Evolutionary conservation across 208 protist genomes (phyloP).

Genomic region (Crithidia bombi): DNA sequence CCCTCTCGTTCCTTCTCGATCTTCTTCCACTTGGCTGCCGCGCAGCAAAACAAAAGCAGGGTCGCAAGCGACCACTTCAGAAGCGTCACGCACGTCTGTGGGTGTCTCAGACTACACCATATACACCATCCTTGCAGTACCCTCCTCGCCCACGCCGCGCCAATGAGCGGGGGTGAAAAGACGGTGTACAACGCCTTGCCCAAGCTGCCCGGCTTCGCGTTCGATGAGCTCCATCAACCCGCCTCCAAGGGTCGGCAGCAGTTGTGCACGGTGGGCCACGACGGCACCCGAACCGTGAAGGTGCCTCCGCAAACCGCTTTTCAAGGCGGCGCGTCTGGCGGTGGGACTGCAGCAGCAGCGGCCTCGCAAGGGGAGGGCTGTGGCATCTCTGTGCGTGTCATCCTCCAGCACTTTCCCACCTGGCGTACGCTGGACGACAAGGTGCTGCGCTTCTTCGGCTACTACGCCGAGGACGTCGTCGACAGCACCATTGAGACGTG

Average conservation of each 20-base stretch:
- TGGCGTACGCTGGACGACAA: slow-evolving; percentile 94
- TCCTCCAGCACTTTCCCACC: slow-evolving; percentile 75
- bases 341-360: slow-evolving; percentile 4
- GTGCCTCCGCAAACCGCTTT: slow-evolving; percentile 8
- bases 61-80: too few relatives aligned
- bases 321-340: background rate
- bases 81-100: too few relatives aligned
- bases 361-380: slow-evolving; percentile 39
- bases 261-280: slow-evolving; percentile 53
- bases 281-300: slow-evolving; percentile 59
- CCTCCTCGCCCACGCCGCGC: background rate
- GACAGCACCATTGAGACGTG: slow-evolving; percentile 88
- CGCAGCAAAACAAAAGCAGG: too few relatives aligned
- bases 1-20: too few relatives aligned
- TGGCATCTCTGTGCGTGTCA: slow-evolving; percentile 66
- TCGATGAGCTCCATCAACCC: slow-evolving; percentile 73
- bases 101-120: too few relatives aligned
- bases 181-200: slow-evolving; percentile 89
- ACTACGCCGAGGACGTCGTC: slow-evolving; percentile 94
- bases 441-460: slow-evolving; percentile 96
- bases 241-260: slow-evolving; percentile 45
- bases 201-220: slow-evolving; percentile 84
- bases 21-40: too few relatives aligned
- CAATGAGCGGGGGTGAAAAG: slow-evolving; percentile 48
- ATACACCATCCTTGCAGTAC: background rate